These are phyloP conservation scores for Triticum dicoccoides DNA, from an alignment of 176 grass and related monocot genomes.

Conservation along the genomic window DNA sequence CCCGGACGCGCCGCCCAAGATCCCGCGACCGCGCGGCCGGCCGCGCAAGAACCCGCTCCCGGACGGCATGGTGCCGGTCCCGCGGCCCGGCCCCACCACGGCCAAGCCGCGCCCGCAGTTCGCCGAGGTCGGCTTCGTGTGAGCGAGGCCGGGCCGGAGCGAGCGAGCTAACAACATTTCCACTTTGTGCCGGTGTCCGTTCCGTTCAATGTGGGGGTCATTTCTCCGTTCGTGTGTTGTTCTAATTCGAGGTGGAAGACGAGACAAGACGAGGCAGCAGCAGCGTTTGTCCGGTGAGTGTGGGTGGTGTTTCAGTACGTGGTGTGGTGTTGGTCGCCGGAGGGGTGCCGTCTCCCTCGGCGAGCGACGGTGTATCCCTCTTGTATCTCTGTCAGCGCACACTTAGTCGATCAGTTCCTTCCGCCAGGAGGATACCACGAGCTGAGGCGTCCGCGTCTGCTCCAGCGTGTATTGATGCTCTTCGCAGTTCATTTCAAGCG, in stretches of 20 bases:
- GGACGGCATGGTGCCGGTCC: constrained; percentile 41
- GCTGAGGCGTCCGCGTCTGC: not conserved
- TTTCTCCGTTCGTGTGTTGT: constrained; percentile 40
- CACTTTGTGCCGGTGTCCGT: constrained; percentile 9
- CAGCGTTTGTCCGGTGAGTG: not conserved
- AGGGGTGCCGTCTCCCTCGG: not conserved
- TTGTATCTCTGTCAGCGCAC: constrained; percentile 34
- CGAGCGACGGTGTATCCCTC: constrained; percentile 41
- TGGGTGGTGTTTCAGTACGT: constrained; percentile 44
- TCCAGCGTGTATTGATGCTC: not conserved
- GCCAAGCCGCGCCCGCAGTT: constrained; percentile 64
- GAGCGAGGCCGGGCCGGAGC: not conserved
- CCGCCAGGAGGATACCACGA: not conserved
- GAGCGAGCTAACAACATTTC: constrained; percentile 44
- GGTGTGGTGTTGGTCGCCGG: constrained; percentile 34
- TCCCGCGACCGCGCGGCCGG: constrained; percentile 65
- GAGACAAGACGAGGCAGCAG: not conserved
- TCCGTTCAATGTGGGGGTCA: constrained; percentile 22
- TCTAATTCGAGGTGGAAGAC: constrained; percentile 36
- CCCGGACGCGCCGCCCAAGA: constrained; percentile 57
- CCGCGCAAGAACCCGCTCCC: constrained; percentile 66
- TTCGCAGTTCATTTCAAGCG: not conserved
- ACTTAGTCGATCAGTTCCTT: constrained; percentile 32
- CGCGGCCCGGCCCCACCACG: constrained; percentile 32
- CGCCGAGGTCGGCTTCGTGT: constrained; percentile 91